Base-by-base conservation (phyloP, 495 filamentous ascomycete species). In the Neurospora pannonica region DNA sequence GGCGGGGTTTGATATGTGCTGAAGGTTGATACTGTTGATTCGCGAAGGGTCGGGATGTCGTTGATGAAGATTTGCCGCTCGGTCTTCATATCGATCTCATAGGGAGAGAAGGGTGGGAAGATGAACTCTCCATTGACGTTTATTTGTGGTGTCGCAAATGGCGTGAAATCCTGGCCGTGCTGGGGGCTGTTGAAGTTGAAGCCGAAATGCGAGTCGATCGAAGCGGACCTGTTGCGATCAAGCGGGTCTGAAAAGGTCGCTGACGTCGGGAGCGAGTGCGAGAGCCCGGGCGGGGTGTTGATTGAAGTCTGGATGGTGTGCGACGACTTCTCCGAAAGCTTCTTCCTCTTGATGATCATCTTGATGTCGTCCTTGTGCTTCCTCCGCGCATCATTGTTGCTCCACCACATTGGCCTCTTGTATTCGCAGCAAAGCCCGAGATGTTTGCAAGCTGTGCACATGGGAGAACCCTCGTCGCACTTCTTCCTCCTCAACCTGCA, bases 401-500 rank as follows among this genome's bases (percentile, higher is more conserved):
- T 93, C 96, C 96, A 99, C 96, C 96, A 99, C 81, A 93, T 89
- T 13, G 96, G 95, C 79, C 95, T 87, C 88, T 97, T 97, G 84
- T 98, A 99, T 86, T 99, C 94, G 83, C 96, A 99, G 74, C 85
- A 85, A 31, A 99, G 87, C 11, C 90, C 89, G 54, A 99, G 90
- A 78, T 97, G 92, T 80, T 89, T 92, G 88, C 96, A 99, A 70
- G 95, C 94, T 71, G 89, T 89, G 86, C 96, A 99, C 75, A 89
- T 85, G 43, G 93, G 92, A 77, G 92, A 92, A 72, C 90, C 92
- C 83, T 99, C 96, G 80, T 99, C 95, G 84, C 96, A 98, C 89
- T 99, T 99, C 89, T 99, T 98, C 78, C 96, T 84, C 80, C 96
- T 90, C 75, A 99, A 83, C 78, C 96, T 92, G 86, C 96, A 99